Conservation (phyloP, 495 filamentous ascomycete species). For the Neurospora sp. region DNA sequence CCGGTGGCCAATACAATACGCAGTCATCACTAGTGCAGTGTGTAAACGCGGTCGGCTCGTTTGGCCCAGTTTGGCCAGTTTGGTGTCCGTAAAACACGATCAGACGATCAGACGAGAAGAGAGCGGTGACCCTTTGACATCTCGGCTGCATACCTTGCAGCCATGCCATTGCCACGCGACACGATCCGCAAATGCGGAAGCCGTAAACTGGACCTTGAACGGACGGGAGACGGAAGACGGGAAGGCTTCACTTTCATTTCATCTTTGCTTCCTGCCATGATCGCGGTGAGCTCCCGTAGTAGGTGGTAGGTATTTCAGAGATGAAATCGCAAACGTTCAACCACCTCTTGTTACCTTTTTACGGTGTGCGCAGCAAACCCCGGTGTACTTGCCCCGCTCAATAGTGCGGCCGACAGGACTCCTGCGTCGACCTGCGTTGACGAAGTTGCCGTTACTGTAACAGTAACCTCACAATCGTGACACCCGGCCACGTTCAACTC, state of each 20-base stretch:
- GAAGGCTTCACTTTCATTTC: neutral
- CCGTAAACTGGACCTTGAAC: neutral
- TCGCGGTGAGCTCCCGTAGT: neutral
- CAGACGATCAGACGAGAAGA: neutral
- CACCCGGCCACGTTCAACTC: neutral
- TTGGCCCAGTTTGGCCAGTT: neutral
- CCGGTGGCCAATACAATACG: neutral
- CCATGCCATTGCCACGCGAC: neutral
- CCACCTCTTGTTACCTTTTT: neutral
- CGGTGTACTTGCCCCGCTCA: neutral
- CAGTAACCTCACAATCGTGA: neutral
- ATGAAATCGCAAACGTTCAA: neutral
- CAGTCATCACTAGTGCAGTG: neutral
- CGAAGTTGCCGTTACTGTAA: neutral
- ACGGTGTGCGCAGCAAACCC: neutral
- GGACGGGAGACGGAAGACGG: neutral
- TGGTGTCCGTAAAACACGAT: neutral
- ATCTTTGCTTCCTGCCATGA: neutral
- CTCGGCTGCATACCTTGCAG: neutral
- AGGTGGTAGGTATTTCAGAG: neutral
- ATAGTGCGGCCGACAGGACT: neutral
- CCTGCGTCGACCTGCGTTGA: neutral
- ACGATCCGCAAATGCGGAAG: neutral
- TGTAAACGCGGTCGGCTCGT: neutral
- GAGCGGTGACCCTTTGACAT: neutral